Conservation (phyloP, 2,329 filamentous ascomycete species). For the Epichloe amarillans region DNA sequence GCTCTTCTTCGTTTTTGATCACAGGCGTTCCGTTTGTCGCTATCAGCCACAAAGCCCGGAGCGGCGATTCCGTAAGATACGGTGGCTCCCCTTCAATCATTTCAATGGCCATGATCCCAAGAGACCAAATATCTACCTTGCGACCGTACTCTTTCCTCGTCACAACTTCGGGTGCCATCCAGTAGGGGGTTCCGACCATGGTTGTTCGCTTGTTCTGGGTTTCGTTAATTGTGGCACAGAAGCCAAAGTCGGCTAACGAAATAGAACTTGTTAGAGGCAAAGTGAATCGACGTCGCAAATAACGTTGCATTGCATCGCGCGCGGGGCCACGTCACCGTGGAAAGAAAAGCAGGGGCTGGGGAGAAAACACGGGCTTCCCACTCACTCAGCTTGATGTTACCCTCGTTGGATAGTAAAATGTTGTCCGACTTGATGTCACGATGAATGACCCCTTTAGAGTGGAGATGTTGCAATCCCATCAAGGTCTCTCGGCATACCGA, state of each 20-base stretch:
- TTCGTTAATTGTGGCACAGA: conserved; percentile 97
- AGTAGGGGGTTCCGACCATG: conserved; percentile 98
- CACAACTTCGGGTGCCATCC: conserved; percentile 98
- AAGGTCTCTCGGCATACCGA: conserved; percentile 90
- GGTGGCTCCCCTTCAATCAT: conserved; percentile 99
- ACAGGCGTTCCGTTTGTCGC: conserved; percentile 90
- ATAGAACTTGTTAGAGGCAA: conserved; percentile 11
- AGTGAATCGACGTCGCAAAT: background rate
- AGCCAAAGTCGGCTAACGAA: conserved; percentile 81
- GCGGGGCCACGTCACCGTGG: too few relatives aligned
- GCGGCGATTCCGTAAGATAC: conserved; percentile 86
- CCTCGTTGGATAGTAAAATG: conserved; percentile 83
- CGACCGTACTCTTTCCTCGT: conserved; percentile 95
- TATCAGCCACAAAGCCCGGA: conserved; percentile 88
- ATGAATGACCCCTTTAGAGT: conserved; percentile 96
- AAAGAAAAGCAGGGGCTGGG: background rate
- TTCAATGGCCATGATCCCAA: conserved; percentile 99
- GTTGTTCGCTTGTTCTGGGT: conserved; percentile 94
- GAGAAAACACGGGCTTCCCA: conserved; percentile 8
- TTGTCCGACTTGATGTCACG: conserved; percentile 99
- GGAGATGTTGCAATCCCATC: conserved; percentile 82
- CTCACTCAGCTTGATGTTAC: conserved; percentile 94
- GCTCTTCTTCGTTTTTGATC: conserved; percentile 82
- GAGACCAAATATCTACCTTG: conserved; percentile 96
- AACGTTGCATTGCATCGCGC: too few relatives aligned